Evolutionary conservation across 345 rosid genomes (phyloP), one percentile per base, ranked within the genome.

Genomic region (Syzygium oleosum): DNA sequence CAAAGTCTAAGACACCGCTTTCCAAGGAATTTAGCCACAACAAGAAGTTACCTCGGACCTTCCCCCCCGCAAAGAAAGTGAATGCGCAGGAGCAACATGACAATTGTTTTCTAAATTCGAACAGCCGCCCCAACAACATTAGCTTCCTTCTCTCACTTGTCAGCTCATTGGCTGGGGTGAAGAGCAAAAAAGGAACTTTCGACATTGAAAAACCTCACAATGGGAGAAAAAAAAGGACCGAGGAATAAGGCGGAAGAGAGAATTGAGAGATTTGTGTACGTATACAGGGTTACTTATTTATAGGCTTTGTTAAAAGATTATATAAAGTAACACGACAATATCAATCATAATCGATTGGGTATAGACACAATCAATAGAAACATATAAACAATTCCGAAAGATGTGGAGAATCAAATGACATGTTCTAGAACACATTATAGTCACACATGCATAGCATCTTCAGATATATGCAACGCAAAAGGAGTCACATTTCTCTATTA

Each of bases 351-450:
- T 15, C 31, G 12, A 59, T 59, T 1, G 0, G 0, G 31, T 0
- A 59, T 59, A 59, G 27, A 1, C 7, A 11, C 16, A 27, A 25
- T 27, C 7, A 59, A 27, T 25, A 59, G 7, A 59, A 59, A 59
- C 7, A 25, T 27, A 27, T 59, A 59, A 59, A 59, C 3, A 59
- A 59, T 59, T 0, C 0, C 31, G 0, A 59, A 0, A 59, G 15
- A 27, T 59, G 65, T 59, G 16, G 2, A 59, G 65, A 59, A 27
- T 59, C 65, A 59, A 25, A 59, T 1, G 15, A 59, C 16, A 12
- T 27, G 27, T 27, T 25, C 31, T 2, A 59, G 1, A 59, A 4
- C 7, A 1, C 3, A 5, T 59, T 12, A 59, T 16, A 59, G 5
- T 59, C 7, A 27, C 65, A 11, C 3, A 27, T 1, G 3, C 65